Evolutionary conservation across 306 rosid species (phyloP).

Genomic region (Argentina anserina): DNA sequence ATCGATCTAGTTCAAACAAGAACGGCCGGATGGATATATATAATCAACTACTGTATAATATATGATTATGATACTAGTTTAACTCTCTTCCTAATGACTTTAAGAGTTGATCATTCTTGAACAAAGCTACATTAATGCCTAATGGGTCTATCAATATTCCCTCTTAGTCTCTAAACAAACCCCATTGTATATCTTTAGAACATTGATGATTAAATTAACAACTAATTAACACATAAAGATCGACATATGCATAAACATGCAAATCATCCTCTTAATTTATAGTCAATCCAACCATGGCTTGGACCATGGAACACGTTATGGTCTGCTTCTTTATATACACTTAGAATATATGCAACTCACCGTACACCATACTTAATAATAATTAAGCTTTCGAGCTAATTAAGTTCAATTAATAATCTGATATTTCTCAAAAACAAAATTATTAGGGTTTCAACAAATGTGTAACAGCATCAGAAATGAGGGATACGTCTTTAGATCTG

Average conservation of each 20-base stretch:
- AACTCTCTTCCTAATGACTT: background rate
- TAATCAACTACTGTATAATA: conserved; percentile 1
- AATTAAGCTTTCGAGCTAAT: background rate
- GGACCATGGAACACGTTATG: background rate
- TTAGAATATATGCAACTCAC: background rate
- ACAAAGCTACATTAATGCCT: background rate
- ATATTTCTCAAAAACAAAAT: background rate
- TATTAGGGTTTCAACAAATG: background rate
- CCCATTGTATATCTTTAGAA: background rate
- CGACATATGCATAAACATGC: background rate
- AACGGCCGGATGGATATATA: background rate
- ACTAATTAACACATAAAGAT: background rate
- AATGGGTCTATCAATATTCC: background rate
- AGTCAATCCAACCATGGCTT: background rate
- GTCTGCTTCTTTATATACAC: background rate
- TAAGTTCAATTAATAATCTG: background rate
- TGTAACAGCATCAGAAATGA: background rate
- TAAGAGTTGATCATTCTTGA: background rate
- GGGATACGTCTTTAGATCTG: background rate
- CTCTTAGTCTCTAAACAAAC: background rate
- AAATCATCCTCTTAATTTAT: background rate
- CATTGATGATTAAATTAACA: background rate
- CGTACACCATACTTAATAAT: background rate
- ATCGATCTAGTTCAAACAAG: background rate
- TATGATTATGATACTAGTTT: background rate